phyloP scores from a whole-genome alignment of 768 basidiomycete species.

The Harrya chromipes region DNA sequence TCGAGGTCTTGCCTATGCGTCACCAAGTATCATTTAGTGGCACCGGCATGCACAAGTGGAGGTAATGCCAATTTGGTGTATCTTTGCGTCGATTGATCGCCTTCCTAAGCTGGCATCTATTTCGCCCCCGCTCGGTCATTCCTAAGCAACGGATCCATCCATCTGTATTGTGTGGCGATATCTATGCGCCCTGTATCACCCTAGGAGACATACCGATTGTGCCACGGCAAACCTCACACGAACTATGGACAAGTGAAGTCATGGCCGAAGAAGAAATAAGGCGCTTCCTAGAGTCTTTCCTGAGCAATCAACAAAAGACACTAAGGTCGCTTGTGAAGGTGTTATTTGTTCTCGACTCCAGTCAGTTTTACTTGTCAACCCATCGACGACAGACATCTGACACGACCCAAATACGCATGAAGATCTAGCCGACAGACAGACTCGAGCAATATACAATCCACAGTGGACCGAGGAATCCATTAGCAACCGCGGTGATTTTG shows the following conservation, averaged over 20 bases:
- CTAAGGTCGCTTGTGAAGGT: constrained; percentile 1
- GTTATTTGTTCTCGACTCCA: constrained; percentile 2
- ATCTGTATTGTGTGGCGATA: not conserved
- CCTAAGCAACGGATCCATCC: not conserved
- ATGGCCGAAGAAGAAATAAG: not conserved
- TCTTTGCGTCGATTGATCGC: no score
- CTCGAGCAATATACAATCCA: not conserved
- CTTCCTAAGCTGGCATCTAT: not conserved
- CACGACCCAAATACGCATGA: not conserved
- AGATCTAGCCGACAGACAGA: not conserved
- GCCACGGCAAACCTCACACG: not conserved
- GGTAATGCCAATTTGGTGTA: not conserved
- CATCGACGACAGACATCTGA: not conserved
- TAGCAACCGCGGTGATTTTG: not conserved
- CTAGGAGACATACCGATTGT: not conserved
- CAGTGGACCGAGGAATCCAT: not conserved
- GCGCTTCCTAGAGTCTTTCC: not conserved
- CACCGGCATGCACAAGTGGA: not conserved
- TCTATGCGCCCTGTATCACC: not conserved
- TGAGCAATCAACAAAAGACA: no score
- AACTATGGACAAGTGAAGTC: not conserved
- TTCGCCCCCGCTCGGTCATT: not conserved
- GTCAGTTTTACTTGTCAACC: not conserved
- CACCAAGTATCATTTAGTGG: constrained; percentile 3
- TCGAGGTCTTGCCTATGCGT: not conserved